Conservation (phyloP, 306 rosid genomes). For the Trichosanthes truncata region DNA sequence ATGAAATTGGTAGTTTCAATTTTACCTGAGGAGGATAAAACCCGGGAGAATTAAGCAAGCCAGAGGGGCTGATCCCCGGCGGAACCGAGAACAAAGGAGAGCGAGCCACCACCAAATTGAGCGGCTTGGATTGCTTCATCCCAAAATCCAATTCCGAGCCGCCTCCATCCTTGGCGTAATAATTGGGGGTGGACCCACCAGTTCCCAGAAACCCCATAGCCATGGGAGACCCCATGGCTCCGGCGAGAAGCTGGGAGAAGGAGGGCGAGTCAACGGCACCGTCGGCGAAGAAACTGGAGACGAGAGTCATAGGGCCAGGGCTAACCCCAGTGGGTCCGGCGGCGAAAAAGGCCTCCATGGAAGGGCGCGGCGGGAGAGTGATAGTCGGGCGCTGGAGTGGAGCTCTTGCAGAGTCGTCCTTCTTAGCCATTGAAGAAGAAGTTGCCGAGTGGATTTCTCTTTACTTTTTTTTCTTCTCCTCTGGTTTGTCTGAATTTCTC, state of each 20-base stretch:
- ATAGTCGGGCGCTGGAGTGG: conserved; percentile 54
- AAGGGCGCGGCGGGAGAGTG: conserved; percentile 78
- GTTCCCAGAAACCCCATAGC: conserved; percentile 26
- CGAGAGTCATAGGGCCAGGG: conserved; percentile 97
- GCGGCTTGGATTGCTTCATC: conserved; percentile 71
- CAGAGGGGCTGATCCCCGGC: conserved; percentile 83
- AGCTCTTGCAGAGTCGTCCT: conserved; percentile 33
- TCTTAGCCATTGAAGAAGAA: conserved; percentile 25
- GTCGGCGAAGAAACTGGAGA: conserved; percentile 73
- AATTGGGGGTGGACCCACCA: conserved; percentile 21
- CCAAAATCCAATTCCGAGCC: conserved; percentile 38
- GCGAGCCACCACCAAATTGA: conserved; percentile 69
- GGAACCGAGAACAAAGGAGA: conserved; percentile 72
- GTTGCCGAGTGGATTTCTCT: not conserved
- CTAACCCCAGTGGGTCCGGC: conserved; percentile 49
- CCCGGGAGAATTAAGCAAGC: conserved; percentile 84
- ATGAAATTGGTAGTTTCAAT: not conserved
- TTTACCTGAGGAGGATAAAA: conserved; percentile 85
- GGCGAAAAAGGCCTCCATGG: conserved; percentile 64
- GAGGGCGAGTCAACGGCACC: conserved; percentile 37
- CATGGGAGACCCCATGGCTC: conserved; percentile 91
- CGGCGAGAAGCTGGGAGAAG: conserved; percentile 94
- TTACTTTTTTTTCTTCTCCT: no score
- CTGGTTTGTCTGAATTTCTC: not conserved
- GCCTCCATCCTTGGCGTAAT: conserved; percentile 22